Base-by-base conservation (phyloP, 208 protist species). In the Trypanosoma avium region DNA sequence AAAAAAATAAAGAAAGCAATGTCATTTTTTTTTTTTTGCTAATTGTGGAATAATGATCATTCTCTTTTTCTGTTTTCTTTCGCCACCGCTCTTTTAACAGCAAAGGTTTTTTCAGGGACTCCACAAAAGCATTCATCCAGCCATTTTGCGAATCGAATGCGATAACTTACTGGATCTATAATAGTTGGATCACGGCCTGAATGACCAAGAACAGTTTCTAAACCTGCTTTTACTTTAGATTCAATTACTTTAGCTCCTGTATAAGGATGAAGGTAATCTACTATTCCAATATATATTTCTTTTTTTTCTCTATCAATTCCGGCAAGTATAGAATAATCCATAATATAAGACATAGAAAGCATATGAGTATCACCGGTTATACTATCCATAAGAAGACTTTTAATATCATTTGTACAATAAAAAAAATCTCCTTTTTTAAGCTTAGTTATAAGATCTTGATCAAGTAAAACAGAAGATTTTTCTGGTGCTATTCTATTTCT, bases 201-300 rank as follows among this genome's bases (percentile, higher is more conserved):
- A 62, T 77, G 75, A 15, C 83, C 81, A 19, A 92, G 73, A 12
- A 92, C 73, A 0, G 85, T 91, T 56, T 94, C 89, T 1, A 95
- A 50, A 4, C 86, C 84, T 1, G 82, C 85, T 61, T 95, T 95
- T 59, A 95, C 79, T 33, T 84, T 90, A 13, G 86, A 92, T 61
- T 95, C 85, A 13, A 92, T 73, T 46, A 81, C 69, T 61, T 95
- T 95, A 0, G 68, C 82, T 4, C 84, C 76, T 13, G 77, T 84
- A 74, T 89, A 95, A 3, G 89, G 89, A 67, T 95, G 84, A 45
- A 95, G 63, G 65, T 84, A 95, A 70, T 95, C 89, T 29, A 95
- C 81, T 38, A 95, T 66, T 22, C 89, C 85, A 17, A 94, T 59
- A 24, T 61, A 53, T 0, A 84, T 8, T 30, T 67, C 17, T 0